These are phyloP conservation scores for Asterophora parasitica DNA, from an alignment of 768 basidiomycete species.

Conservation along the genomic window DNA sequence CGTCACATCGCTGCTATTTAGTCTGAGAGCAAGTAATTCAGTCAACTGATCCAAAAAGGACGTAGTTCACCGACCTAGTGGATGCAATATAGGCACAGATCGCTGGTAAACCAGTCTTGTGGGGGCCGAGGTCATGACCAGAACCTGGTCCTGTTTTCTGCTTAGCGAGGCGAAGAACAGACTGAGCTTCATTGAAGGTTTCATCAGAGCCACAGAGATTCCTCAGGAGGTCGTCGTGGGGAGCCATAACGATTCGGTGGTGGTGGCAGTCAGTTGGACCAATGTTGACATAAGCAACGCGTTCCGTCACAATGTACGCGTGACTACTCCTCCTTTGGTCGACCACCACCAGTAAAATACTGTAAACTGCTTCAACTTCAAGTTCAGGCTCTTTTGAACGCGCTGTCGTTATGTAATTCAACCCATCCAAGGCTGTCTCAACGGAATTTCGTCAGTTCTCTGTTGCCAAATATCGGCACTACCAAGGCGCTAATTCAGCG, in stretches of 20 bases:
- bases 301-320: too few relatives aligned
- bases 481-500: too few relatives aligned
- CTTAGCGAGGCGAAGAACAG: constrained; percentile 31
- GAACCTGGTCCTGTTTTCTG: constrained; percentile 45
- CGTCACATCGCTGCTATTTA: constrained; percentile 29
- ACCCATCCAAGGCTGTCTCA: too few relatives aligned
- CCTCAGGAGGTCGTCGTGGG: constrained; percentile 26
- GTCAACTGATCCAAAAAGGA: not conserved
- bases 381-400: too few relatives aligned
- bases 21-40: constrained; percentile 13
- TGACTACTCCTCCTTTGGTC: too few relatives aligned
- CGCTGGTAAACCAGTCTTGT: constrained; percentile 38
- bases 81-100: constrained; percentile 50
- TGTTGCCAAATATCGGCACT: too few relatives aligned
- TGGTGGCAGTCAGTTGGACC: too few relatives aligned
- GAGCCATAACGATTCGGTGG: constrained; percentile 10
- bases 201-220: constrained; percentile 27
- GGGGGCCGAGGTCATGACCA: constrained; percentile 38
- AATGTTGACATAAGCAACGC: too few relatives aligned
- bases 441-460: too few relatives aligned
- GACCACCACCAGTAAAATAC: too few relatives aligned
- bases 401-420: too few relatives aligned
- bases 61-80: constrained; percentile 29
- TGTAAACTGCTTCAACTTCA: too few relatives aligned
- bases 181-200: constrained; percentile 28